Conservation (phyloP, 2,329 filamentous ascomycete genomes). For the Trichocomaceae sp. region DNA sequence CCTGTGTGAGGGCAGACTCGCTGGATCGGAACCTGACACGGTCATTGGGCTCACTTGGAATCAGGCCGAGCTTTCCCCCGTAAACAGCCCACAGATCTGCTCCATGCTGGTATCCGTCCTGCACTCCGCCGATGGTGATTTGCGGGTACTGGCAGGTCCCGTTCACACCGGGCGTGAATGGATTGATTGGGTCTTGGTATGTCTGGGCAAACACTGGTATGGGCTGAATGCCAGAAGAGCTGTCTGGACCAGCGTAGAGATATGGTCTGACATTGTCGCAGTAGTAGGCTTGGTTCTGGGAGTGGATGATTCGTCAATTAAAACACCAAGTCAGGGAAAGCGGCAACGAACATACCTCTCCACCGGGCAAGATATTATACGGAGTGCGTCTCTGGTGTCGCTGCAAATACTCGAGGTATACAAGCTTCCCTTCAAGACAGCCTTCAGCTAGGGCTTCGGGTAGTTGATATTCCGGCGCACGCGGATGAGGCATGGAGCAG, state of each 20-base stretch:
- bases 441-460: conserved; percentile 25
- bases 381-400: conserved; percentile 35
- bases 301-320: not conserved
- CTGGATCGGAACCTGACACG: conserved; percentile 34
- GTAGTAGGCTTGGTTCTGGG: conserved; percentile 32
- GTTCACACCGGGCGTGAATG: conserved; percentile 26
- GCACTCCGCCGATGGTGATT: conserved; percentile 33
- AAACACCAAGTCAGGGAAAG: not conserved
- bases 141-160: conserved; percentile 36
- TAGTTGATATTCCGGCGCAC: conserved; percentile 25
- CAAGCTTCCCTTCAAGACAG: conserved; percentile 24
- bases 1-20: conserved; percentile 31
- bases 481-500: conserved; percentile 37
- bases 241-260: conserved; percentile 27
- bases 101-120: conserved; percentile 35
- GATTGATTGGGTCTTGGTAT: conserved; percentile 31
- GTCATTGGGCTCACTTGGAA: conserved; percentile 24
- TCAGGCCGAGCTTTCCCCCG: conserved; percentile 25
- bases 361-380: conserved; percentile 35
- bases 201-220: conserved; percentile 31
- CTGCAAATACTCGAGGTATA: conserved; percentile 35
- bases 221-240: conserved; percentile 16
- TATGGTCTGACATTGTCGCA: conserved; percentile 34
- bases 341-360: conserved; percentile 23
- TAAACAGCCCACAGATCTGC: conserved; percentile 30